phyloP scores from a whole-genome alignment of 441 rosid genomes.

The Croton setiger region DNA sequence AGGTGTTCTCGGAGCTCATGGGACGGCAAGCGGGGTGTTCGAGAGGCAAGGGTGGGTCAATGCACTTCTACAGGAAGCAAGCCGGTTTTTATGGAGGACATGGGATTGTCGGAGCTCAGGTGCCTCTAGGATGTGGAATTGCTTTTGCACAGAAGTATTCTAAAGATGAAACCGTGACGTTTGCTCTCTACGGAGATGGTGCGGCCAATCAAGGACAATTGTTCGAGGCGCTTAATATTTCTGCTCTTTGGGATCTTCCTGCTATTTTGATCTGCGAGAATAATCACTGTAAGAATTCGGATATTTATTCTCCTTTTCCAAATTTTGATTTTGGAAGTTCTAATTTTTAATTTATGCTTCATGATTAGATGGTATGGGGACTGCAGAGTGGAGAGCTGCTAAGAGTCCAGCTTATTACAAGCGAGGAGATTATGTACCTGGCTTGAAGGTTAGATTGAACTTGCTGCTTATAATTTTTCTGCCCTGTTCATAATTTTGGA shows the following conservation, averaged over 20 bases:
- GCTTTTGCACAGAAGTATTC: constrained; percentile 94
- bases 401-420: constrained; percentile 89
- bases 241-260: constrained; percentile 96
- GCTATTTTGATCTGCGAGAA: constrained; percentile 96
- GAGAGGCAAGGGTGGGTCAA: constrained; percentile 91
- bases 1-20: constrained; percentile 87
- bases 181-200: constrained; percentile 87
- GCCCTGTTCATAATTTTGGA: background rate
- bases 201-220: constrained; percentile 98
- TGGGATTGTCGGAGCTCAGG: constrained; percentile 97
- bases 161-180: constrained; percentile 81
- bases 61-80: constrained; percentile 97
- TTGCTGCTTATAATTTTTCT: constrained; percentile 4
- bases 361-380: constrained; percentile 89
- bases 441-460: constrained; percentile 67
- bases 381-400: constrained; percentile 96
- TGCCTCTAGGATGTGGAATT: constrained; percentile 91
- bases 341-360: constrained; percentile 1
- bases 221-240: constrained; percentile 91
- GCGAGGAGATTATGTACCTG: constrained; percentile 98
- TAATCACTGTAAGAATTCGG: constrained; percentile 64
- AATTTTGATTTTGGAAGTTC: constrained; percentile 13
- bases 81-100: constrained; percentile 87
- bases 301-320: background rate
- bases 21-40: constrained; percentile 89